A percentile compares a stretch with the other conserved stretches of the same genome.
Evolutionary conservation across 169 alveolate species (phyloP).

Genomic region (Miamiensis avidus): DNA sequence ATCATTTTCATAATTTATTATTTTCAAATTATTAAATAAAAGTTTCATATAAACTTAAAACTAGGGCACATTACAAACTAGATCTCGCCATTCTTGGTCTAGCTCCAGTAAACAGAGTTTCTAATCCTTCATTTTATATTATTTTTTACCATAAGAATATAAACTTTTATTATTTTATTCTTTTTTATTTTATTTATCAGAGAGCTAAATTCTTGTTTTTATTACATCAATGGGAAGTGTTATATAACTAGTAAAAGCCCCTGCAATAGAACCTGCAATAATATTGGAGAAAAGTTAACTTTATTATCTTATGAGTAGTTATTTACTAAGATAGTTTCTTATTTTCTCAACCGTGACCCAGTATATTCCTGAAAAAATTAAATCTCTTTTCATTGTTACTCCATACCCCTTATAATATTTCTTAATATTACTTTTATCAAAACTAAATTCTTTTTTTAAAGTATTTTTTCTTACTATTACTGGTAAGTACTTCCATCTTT

Average conservation of each 20-base stretch:
- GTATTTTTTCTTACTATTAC: too few relatives aligned
- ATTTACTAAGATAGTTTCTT: constrained; percentile 7
- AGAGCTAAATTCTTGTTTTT: constrained; percentile 35
- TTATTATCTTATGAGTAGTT: too few relatives aligned
- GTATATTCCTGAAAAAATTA: constrained; percentile 35
- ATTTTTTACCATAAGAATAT: constrained; percentile 10
- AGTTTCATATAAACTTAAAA: constrained; percentile 8
- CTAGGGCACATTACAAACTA: neutral
- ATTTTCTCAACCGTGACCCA: constrained; percentile 42
- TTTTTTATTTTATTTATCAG: neutral
- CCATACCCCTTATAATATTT: constrained; percentile 26
- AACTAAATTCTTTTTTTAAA: constrained; percentile 12
- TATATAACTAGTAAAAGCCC: constrained; percentile 36
- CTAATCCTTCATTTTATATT: constrained; percentile 19
- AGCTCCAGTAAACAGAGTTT: constrained; percentile 30
- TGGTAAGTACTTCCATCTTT: constrained; percentile 31
- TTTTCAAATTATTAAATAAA: too few relatives aligned
- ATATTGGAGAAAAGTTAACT: constrained; percentile 9
- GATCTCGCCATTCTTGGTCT: constrained; percentile 44
- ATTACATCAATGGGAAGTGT: constrained; percentile 45
- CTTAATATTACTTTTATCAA: constrained; percentile 24
- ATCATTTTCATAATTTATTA: too few relatives aligned
- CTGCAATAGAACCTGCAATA: constrained; percentile 22
- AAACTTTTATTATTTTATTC: too few relatives aligned
- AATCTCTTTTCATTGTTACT: constrained; percentile 35